A percentile compares a stretch with the other conserved stretches of the same genome.
Conservation (phyloP, 1,284 basidiomycete genomes). For the Pterula multifida region DNA sequence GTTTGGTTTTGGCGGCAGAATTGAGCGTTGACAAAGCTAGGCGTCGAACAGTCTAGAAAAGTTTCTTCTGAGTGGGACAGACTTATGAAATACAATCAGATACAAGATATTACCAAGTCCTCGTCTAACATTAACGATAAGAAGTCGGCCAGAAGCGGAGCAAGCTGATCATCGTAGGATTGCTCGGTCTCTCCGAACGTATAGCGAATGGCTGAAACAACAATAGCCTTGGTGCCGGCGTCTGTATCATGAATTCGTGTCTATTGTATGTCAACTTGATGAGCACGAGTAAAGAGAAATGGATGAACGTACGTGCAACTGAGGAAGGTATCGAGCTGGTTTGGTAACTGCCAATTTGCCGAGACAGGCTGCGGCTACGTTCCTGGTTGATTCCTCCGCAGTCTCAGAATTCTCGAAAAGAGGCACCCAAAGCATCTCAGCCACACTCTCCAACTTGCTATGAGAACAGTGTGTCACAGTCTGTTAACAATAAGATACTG, state of each 20-base stretch:
- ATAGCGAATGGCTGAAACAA: conserved; percentile 89
- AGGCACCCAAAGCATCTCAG: conserved; percentile 83
- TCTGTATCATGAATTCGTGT: conserved; percentile 58
- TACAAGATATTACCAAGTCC: conserved; percentile 54
- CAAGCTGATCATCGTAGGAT: conserved; percentile 81
- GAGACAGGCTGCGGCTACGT: conserved; percentile 92
- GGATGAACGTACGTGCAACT: conserved; percentile 64
- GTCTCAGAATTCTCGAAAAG: conserved; percentile 78
- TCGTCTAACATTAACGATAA: conserved; percentile 76
- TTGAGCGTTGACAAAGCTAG: conserved; percentile 84
- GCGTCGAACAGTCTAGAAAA: conserved; percentile 67
- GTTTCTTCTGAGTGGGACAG: conserved; percentile 5
- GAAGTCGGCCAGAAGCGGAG: conserved; percentile 82
- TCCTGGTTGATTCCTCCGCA: conserved; percentile 84
- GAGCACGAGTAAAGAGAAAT: background rate
- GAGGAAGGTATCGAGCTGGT: conserved; percentile 79
- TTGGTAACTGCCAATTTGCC: conserved; percentile 91
- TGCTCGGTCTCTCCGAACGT: conserved; percentile 84
- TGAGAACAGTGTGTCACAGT: conserved; percentile 86
- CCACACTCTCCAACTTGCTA: conserved; percentile 73
- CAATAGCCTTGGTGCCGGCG: conserved; percentile 73
- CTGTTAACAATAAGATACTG: conserved; percentile 23
- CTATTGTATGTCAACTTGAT: conserved; percentile 20
- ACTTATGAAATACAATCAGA: background rate
- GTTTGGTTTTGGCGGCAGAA: conserved; percentile 90